Evolutionary conservation across 371 early-diverging fungal genomes (phyloP), one percentile per base, ranked within the genome.

Genomic region (Capillidium rhysosporum): DNA sequence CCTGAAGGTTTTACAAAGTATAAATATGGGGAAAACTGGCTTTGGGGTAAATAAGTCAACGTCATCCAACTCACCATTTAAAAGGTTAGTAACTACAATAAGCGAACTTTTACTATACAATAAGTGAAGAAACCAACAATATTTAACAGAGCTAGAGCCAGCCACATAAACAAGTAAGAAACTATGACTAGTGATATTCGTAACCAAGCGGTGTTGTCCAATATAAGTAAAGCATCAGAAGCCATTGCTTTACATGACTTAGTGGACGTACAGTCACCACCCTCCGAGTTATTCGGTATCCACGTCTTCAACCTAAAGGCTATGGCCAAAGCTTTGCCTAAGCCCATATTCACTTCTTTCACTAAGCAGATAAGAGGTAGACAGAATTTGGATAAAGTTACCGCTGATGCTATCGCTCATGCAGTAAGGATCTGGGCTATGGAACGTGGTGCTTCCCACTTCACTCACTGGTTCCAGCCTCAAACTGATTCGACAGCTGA

Each of bases 381-480:
- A 49, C 75, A 80, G 57, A 75, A 78, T 46, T 70, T 97, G 39
- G 93, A 92, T 71, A 80, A 86, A 60, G 71, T 76, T 29, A 94
- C 95, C 8, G 92, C 92, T 29, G 95, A 97, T 75, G 92, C 95
- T 44, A 85, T 97, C 60, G 94, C 94, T 25, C 95, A 97, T 65
- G 94, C 95, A 23, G 95, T 82, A 58, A 80, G 89, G 46, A 82
- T 91, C 49, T 97, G 98, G 98, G 89, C 95, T 58, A 82, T 88
- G 84, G 87, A 92, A 62, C 79, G 80, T 51, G 81, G 81, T 40
- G 92, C 93, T 40, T 91, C 91, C 49, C 96, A 98, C 73, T 98
- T 91, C 65, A 93, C 94, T 31, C 98, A 98, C 70, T 94, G 94
- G 94, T 98, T 98, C 82, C 98, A 98, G 73, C 98, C 96, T 57